These are phyloP conservation scores for Sugiyamaella sp. DNA, from an alignment of 1,139 yeast species.

Conservation along the genomic window DNA sequence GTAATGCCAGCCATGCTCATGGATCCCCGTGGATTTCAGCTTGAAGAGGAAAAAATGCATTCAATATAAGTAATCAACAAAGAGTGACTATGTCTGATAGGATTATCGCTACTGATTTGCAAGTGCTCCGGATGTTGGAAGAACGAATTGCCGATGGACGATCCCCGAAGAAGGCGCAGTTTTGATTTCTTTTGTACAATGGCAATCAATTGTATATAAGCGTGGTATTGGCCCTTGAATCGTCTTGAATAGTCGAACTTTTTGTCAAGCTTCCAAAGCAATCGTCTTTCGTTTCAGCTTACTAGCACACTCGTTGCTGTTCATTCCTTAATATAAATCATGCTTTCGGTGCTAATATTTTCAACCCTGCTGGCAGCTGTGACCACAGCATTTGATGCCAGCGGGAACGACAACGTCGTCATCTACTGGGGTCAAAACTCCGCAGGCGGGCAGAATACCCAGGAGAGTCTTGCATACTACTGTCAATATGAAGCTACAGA, in stretches of 20 bases:
- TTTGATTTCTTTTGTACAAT: background rate
- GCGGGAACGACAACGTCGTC: conserved; percentile 59
- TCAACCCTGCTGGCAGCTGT: conserved; percentile 9
- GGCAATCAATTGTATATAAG: background rate
- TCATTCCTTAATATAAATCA: conserved; percentile 1
- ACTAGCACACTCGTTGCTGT: conserved; percentile 2
- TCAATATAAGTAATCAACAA: conserved; percentile 1
- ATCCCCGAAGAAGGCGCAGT: background rate
- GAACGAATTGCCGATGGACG: background rate
- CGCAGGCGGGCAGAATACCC: conserved; percentile 62
- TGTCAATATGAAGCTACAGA: conserved; percentile 73
- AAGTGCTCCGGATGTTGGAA: background rate
- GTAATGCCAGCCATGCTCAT: conserved; percentile 10
- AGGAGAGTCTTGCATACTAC: conserved; percentile 63
- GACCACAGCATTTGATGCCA: conserved; percentile 30
- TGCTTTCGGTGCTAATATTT: conserved; percentile 13
- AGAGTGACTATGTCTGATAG: background rate
- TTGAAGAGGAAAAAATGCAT: background rate
- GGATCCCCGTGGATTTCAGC: background rate
- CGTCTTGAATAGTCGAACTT: background rate
- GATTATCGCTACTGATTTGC: background rate
- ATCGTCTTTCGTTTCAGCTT: conserved; percentile 6
- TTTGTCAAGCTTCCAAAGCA: conserved; percentile 2
- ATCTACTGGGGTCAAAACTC: conserved; percentile 94
- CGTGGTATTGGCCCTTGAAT: background rate